Percentiles rank a stretch among this genome's conserved stretches.
Evolutionary conservation across 2,329 filamentous ascomycete genomes (phyloP).

Genomic region (Colletotrichum sp.): DNA sequence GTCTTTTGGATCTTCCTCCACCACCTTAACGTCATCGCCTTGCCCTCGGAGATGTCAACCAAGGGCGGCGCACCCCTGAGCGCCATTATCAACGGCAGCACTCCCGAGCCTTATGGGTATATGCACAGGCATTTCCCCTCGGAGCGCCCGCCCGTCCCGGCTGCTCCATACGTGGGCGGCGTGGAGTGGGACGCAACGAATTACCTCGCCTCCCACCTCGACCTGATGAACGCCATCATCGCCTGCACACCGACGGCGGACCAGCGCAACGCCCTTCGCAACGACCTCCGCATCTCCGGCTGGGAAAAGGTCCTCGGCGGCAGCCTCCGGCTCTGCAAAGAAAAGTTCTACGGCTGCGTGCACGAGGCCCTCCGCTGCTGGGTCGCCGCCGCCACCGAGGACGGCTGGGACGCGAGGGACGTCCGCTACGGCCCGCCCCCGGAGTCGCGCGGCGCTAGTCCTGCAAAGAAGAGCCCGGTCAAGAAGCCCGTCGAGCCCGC

Average conservation of each 20-base stretch:
- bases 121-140: constrained; percentile 80
- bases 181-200: constrained; percentile 99
- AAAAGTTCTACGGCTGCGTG: constrained; percentile 94
- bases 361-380: constrained; percentile 89
- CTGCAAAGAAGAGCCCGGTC: constrained; percentile 48
- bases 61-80: constrained; percentile 25
- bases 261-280: constrained; percentile 80
- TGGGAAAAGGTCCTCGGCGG: constrained; percentile 90
- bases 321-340: constrained; percentile 89
- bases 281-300: constrained; percentile 79
- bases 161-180: constrained; percentile 93
- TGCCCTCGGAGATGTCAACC: constrained; percentile 53
- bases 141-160: constrained; percentile 87
- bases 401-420: constrained; percentile 84
- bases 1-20: constrained; percentile 99
- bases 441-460: constrained; percentile 43
- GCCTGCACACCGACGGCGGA: constrained; percentile 74
- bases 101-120: constrained; percentile 57
- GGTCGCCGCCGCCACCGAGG: constrained; percentile 85
- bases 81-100: constrained; percentile 35
- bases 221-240: constrained; percentile 89
- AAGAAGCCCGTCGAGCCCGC: constrained; percentile 53
- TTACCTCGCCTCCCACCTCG: constrained; percentile 90
- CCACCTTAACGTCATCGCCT: constrained; percentile 84
- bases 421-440: constrained; percentile 75